Evolutionary conservation across 1,284 basidiomycete genomes (phyloP), one percentile per base, ranked within the genome.

Genomic region (Somion occarium): DNA sequence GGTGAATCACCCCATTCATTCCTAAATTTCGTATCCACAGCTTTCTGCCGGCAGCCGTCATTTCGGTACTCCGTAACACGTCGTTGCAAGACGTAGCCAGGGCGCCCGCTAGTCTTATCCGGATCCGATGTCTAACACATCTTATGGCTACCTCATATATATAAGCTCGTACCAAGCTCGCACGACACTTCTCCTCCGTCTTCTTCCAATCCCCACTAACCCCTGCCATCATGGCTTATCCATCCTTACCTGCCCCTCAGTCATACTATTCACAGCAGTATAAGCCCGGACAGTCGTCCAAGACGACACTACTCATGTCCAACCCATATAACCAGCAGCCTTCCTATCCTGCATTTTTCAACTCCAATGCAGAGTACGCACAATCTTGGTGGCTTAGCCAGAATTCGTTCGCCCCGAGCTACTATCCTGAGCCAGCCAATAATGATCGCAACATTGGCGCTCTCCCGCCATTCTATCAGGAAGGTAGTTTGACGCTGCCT

Each of bases 41-140:
- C 53, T 48, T 47, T 54, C 43, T 55, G 50, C 56, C 53, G 53
- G 53, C 27, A 52, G 20, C 49, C 48, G 55, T 53, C 55, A 50
- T 51, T 44, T 52, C 55, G 52, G 39, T 56, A 46, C 44, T 46
- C 39, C 50, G 49, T 53, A 54, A 56, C 53, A 52, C 34, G 51
- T 38, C 41, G 23, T 44, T 25, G n/a, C 38, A 38, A 37, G 24
- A 38, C 51, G 24, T 49, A 48, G 46, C 53, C 48, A 54, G 43
- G 56, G 53, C 56, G 53, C 53, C 51, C 56, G 47, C 52, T 56
- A 46, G 50, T 51, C 56, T 58, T 58, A 58, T 58, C 57, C 57
- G 57, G 53, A 54, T 51, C 34, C 46, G 26, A 43, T 48, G 41
- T 41, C 37, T 47, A 23, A 43, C 19, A 43, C 42, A 22, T 22